These are phyloP conservation scores for Huntiella abstrusa DNA, from an alignment of 2,329 filamentous ascomycete genomes.

Conservation along the genomic window DNA sequence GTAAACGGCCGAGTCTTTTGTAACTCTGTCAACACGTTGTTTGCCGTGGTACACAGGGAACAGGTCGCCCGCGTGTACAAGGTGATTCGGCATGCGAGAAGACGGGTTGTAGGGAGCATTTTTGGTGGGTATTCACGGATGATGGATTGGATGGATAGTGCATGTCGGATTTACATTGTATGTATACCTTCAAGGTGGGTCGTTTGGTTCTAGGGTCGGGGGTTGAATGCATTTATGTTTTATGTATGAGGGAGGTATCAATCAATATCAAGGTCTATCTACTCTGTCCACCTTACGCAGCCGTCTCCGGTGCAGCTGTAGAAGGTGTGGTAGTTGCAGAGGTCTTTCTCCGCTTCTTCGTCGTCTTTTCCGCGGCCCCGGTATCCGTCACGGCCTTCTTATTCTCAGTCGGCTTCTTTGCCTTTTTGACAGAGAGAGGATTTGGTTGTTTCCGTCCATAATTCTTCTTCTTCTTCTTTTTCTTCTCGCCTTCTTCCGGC, in stretches of 20 bases:
- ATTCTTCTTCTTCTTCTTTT: conserved; percentile 37
- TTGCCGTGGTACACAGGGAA: conserved; percentile 50
- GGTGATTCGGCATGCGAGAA: conserved; percentile 46
- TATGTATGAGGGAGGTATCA: neutral
- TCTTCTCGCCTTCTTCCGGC: conserved; percentile 13
- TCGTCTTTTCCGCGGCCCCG: conserved; percentile 12
- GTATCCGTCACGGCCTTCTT: neutral
- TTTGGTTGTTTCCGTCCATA: conserved; percentile 52
- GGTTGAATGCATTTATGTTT: neutral
- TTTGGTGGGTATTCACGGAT: neutral
- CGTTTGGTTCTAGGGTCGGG: no score
- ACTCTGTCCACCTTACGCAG: neutral
- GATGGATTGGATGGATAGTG: neutral
- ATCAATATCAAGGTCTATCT: neutral
- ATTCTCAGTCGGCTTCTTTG: conserved; percentile 16
- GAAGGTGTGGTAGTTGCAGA: neutral
- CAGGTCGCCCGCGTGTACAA: conserved; percentile 58
- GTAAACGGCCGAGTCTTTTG: conserved; percentile 37
- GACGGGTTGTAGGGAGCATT: conserved; percentile 33
- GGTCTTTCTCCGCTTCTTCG: conserved; percentile 12
- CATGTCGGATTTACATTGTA: neutral
- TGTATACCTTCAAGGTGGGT: neutral
- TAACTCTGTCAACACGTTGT: conserved; percentile 38
- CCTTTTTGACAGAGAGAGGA: conserved; percentile 50
- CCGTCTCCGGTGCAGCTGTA: no score